A percentile compares a stretch with the other conserved stretches of the same genome.
phyloP scores from a whole-genome alignment of 2,329 filamentous ascomycete genomes.

The Diaporthe nobilis region DNA sequence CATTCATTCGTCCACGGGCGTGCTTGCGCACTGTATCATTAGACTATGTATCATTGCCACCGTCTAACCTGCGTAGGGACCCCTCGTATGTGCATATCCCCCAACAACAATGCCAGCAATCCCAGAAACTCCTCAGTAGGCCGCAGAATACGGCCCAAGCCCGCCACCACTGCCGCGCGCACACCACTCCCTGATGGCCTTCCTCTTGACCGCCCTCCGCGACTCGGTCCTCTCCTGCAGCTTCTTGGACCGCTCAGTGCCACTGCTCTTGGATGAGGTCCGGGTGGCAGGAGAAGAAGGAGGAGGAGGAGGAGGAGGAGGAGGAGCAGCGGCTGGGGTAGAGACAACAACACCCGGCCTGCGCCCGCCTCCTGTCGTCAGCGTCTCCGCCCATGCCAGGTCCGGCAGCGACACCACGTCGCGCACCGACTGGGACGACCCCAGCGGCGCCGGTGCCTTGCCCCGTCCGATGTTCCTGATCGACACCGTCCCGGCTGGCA shows the following conservation, averaged over 20 bases:
- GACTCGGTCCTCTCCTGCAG: conserved; percentile 20
- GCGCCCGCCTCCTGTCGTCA: conserved; percentile 32
- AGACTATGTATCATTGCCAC: not conserved
- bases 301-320: no score
- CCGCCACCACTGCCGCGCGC: conserved; percentile 29
- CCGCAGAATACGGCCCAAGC: conserved; percentile 26
- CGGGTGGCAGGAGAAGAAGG: not conserved
- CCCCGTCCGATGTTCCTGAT: conserved; percentile 26
- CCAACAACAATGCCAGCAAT: conserved; percentile 11
- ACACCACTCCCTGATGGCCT: conserved; percentile 34
- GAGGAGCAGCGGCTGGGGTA: not conserved
- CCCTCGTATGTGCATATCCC: not conserved
- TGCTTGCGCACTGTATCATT: not conserved
- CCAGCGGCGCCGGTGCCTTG: not conserved
- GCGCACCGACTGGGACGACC: conserved; percentile 26
- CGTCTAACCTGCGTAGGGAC: conserved; percentile 1
- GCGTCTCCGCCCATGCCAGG: conserved; percentile 32
- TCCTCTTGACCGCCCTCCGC: conserved; percentile 29
- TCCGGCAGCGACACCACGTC: conserved; percentile 29
- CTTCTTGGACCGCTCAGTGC: not conserved
- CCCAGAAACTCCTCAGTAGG: not conserved
- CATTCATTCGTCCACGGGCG: not conserved
- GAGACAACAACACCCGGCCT: not conserved
- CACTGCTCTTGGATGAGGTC: not conserved
- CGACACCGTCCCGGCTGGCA: conserved; percentile 25